Percentiles rank a stretch among this genome's conserved stretches.
Evolutionary conservation across 371 early-diverging fungal genomes (phyloP).

Genomic region (Mucor plumbeus): DNA sequence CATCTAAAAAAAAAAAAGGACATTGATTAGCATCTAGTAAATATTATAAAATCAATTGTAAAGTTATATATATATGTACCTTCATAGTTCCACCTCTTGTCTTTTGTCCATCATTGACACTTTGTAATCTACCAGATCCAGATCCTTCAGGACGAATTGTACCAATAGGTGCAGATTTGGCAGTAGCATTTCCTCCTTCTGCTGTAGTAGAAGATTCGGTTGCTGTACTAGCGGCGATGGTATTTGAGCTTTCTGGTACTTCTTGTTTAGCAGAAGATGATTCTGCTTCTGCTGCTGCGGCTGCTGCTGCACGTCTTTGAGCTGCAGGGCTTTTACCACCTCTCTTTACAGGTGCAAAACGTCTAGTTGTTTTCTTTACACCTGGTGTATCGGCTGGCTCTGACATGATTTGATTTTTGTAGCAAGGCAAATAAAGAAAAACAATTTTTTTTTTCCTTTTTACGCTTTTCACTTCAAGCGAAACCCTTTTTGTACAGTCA

Average conservation of each 20-base stretch:
- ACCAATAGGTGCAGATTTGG: slow-evolving; percentile 34
- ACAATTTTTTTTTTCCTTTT: too few relatives aligned
- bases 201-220: slow-evolving; percentile 1
- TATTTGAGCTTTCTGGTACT: background rate
- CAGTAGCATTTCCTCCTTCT: background rate
- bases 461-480: too few relatives aligned
- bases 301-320: slow-evolving; percentile 19
- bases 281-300: slow-evolving; percentile 6
- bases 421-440: too few relatives aligned
- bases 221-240: background rate
- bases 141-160: slow-evolving; percentile 43
- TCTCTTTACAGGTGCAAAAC: slow-evolving; percentile 45
- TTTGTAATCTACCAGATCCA: slow-evolving; percentile 45
- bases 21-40: too few relatives aligned
- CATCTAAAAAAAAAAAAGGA: too few relatives aligned
- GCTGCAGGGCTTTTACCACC: slow-evolving; percentile 21
- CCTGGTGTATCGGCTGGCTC: slow-evolving; percentile 26
- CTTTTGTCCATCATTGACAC: slow-evolving; percentile 50
- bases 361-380: slow-evolving; percentile 42
- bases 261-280: background rate
- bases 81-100: slow-evolving; percentile 57
- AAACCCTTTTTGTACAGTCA: too few relatives aligned
- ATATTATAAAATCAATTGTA: too few relatives aligned
- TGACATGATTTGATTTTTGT: slow-evolving; percentile 11
- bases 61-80: too few relatives aligned